Percentiles rank a stretch among this genome's conserved stretches.
These are phyloP conservation scores for Pseudocercospora eumusae DNA, from an alignment of 2,329 filamentous ascomycete genomes.

Conservation along the genomic window DNA sequence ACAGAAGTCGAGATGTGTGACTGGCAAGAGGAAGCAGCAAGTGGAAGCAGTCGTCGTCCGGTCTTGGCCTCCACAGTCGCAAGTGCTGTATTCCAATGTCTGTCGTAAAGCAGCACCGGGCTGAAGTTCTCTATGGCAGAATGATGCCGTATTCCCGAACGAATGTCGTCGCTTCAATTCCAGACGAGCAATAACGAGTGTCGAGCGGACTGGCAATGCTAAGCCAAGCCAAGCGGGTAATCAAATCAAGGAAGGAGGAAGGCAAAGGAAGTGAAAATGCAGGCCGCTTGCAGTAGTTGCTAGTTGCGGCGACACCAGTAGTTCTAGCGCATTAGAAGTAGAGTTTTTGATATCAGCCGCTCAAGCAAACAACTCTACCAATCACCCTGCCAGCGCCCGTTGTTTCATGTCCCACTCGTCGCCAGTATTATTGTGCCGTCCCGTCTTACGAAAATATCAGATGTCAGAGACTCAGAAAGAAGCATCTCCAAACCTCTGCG, in stretches of 20 bases:
- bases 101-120: slow-evolving; percentile 3
- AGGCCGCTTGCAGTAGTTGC: slow-evolving; percentile 1
- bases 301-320: not conserved
- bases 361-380: not conserved
- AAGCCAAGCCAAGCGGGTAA: not conserved
- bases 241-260: not conserved
- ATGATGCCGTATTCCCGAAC: not conserved
- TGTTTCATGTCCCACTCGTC: not conserved
- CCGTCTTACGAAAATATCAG: not conserved
- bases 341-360: slow-evolving; percentile 7
- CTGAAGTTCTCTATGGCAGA: not conserved
- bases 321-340: not conserved
- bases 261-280: not conserved
- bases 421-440: not conserved
- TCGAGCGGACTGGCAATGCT: not conserved
- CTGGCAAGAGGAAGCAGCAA: not conserved
- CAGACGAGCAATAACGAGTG: slow-evolving; percentile 5
- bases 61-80: not conserved
- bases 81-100: not conserved
- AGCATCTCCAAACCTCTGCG: not conserved
- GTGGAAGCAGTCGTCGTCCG: not conserved
- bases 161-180: slow-evolving; percentile 4
- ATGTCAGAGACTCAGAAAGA: not conserved
- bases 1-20: not conserved
- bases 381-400: not conserved